Base-by-base conservation (phyloP, 163 green algal species). In the Scenedesmus sp. region DNA sequence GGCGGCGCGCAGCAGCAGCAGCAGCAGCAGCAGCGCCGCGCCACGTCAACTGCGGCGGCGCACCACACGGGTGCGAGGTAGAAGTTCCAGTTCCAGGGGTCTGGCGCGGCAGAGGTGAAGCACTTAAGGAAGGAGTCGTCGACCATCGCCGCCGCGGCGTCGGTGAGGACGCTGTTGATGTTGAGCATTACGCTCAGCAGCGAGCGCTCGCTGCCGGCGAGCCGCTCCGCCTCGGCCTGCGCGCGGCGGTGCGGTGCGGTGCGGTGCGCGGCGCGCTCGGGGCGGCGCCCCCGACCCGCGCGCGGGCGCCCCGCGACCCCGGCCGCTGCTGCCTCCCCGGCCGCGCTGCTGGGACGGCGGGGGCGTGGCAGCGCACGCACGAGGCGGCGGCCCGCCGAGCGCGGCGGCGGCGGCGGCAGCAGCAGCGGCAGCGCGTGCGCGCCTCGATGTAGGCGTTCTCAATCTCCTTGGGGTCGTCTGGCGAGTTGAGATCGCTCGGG, bases 11-110 rank as follows among this genome's bases (percentile, higher is more conserved):
- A n/a, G n/a, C n/a, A n/a, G n/a, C 10, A 44, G 26, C 13, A 24
- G 9, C 15, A n/a, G n/a, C 56, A 44, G 28, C 24, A 13, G 4
- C 28, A 31, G 22, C 29, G 5, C 24, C 5, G 3, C n/a, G 18
- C 1, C 24, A 36, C 33, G 26, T 20, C 24, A 36, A 36, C 9
- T 56, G 47, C 9, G 31, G 92, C 92, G 10, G 91, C n/a, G 42
- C 62, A 77, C 94, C 95, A 99, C 18, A 96, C 50, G 2, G 96
- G 95, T 73, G 96, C 95, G 10, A 99, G 88, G 86, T 99, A 99
- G 24, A 96, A 85, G 84, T 99, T 99, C 92, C 94, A 99, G 83
- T 99, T 99, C 96, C 95, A 98, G 26, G 91, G 88, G 48, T 97
- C 93, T 14, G 89, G 79, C 0, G 76, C 34, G 13, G 73, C 85